Percentiles rank a stretch among this genome's conserved stretches.
Evolutionary conservation across 78 protist genomes (phyloP).

Genomic region (Guillardia theta): DNA sequence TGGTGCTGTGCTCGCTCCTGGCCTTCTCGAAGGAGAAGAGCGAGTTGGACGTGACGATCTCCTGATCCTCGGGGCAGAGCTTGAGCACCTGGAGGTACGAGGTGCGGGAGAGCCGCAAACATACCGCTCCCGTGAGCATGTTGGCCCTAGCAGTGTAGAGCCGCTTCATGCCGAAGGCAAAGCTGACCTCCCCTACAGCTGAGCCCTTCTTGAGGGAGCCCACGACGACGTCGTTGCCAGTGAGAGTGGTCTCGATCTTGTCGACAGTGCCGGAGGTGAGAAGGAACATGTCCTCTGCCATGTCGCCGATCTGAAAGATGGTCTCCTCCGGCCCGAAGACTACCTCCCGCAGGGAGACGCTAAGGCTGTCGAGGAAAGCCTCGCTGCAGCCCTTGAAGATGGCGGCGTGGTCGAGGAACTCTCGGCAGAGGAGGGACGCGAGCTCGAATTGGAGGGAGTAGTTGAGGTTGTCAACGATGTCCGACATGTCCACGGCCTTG

Average conservation of each 20-base stretch:
- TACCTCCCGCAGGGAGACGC: background rate
- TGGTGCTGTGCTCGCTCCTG: background rate
- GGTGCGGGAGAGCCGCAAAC: background rate
- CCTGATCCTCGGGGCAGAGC: slow-evolving; percentile 12
- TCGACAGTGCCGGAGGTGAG: background rate
- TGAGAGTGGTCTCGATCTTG: background rate
- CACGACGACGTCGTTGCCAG: background rate
- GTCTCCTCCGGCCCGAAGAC: background rate
- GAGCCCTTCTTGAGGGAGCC: background rate
- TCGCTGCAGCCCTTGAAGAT: background rate
- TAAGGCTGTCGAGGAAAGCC: background rate
- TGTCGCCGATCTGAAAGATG: background rate
- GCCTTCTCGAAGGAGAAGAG: background rate
- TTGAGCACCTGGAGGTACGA: background rate
- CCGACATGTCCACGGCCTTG: background rate
- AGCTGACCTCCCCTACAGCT: background rate
- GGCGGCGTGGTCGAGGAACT: background rate
- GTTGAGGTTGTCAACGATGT: background rate
- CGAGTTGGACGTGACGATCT: background rate
- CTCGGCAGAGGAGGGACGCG: background rate
- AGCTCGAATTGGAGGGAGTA: background rate
- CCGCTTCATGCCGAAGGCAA: background rate
- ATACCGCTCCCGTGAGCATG: background rate
- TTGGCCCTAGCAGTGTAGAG: background rate
- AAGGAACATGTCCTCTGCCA: background rate